Evolutionary conservation across 2,329 filamentous ascomycete species (phyloP).

Genomic region (Aspergillus fumigatiaffinis): DNA sequence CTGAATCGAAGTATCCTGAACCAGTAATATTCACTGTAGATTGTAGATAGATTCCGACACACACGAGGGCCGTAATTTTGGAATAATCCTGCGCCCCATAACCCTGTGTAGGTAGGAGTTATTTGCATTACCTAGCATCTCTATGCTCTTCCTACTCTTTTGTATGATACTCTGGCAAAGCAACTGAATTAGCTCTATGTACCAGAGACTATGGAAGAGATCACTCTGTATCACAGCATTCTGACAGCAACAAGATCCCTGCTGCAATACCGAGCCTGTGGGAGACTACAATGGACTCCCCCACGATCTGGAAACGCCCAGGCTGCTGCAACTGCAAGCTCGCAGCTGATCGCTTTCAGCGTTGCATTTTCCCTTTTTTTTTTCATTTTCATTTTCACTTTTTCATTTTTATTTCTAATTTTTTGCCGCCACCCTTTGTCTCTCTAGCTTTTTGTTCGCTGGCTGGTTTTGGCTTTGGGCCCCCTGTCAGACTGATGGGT

Average conservation of each 20-base stretch:
- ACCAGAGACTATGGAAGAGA: background rate
- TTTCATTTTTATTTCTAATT: too few species aligned
- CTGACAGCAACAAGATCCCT: slow-evolving; percentile 4
- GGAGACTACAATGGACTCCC: slow-evolving; percentile 9
- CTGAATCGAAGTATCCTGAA: background rate
- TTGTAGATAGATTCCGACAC: background rate
- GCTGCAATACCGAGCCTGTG: slow-evolving; percentile 17
- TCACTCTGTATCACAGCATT: slow-evolving; percentile 12
- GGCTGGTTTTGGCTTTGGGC: slow-evolving; percentile 1
- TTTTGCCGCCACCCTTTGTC: too few species aligned
- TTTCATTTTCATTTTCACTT: too few species aligned
- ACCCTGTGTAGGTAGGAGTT: too few species aligned
- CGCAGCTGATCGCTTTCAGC: background rate
- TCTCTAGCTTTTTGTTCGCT: slow-evolving; percentile 4
- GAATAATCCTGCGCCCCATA: too few species aligned
- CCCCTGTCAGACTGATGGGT: slow-evolving; percentile 12
- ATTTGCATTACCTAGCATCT: too few species aligned
- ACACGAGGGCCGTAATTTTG: background rate
- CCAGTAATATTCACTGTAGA: background rate
- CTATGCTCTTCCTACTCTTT: background rate
- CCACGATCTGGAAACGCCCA: slow-evolving; percentile 24
- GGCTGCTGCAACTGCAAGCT: slow-evolving; percentile 6
- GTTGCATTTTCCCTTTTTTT: too few species aligned
- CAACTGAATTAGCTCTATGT: slow-evolving; percentile 1
- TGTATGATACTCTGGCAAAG: slow-evolving; percentile 9